Conservation (phyloP, 2,329 filamentous ascomycete species). For the Aspergillus spinulosporus region DNA sequence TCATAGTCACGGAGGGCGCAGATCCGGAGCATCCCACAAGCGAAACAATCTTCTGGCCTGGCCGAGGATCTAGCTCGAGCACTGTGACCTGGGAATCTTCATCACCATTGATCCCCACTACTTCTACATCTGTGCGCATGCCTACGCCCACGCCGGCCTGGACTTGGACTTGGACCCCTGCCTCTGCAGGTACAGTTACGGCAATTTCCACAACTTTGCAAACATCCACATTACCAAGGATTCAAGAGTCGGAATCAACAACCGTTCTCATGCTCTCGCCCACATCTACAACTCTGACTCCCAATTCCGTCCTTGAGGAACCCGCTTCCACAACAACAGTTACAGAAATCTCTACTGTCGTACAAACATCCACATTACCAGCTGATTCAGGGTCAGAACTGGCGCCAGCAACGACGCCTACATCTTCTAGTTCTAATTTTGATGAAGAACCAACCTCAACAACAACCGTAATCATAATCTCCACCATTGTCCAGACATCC, state of each 20-base stretch:
- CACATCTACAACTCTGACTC: not conserved
- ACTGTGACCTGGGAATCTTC: not conserved
- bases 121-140: not conserved
- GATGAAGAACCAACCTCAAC: not conserved
- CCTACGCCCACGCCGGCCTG: not conserved
- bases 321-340: conserved; percentile 2
- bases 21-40: conserved; percentile 1
- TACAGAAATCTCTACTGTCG: not conserved
- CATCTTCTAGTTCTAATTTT: not conserved
- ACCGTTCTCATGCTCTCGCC: too few species aligned
- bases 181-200: conserved; percentile 7
- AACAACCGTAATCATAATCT: not conserved
- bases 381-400: not conserved
- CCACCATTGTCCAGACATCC: conserved; percentile 1
- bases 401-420: not conserved
- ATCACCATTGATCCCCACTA: not conserved
- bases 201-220: not conserved
- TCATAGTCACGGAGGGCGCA: conserved; percentile 10
- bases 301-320: not conserved
- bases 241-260: not conserved
- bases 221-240: not conserved
- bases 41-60: conserved; percentile 1
- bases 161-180: not conserved
- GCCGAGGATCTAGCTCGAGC: not conserved
- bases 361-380: not conserved